Evolutionary conservation across 2,329 filamentous ascomycete species (phyloP).

Genomic region (Paraphoma sp.): DNA sequence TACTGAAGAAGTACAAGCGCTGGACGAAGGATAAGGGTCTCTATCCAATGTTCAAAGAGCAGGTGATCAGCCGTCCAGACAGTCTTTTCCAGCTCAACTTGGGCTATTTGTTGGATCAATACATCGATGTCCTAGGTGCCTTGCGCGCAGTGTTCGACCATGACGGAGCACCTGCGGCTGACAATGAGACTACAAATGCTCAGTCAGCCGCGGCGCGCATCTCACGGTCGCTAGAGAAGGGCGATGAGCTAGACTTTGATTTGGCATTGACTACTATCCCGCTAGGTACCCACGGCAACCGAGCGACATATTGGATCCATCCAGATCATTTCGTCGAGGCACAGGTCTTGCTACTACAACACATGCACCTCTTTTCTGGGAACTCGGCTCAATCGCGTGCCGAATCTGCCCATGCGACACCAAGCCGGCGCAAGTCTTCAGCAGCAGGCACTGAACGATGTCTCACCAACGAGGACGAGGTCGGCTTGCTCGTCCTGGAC

Average conservation of each 20-base stretch:
- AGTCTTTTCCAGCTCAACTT: conserved; percentile 76
- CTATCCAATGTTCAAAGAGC: conserved; percentile 69
- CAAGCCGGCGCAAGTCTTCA: conserved; percentile 34
- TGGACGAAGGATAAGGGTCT: conserved; percentile 78
- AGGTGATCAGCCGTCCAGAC: conserved; percentile 69
- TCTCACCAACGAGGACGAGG: conserved; percentile 44
- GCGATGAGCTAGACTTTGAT: conserved; percentile 57
- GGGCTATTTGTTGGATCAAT: conserved; percentile 56
- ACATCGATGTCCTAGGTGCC: conserved; percentile 54
- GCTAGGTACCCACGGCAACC: conserved; percentile 53
- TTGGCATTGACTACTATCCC: conserved; percentile 56
- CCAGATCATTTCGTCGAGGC: conserved; percentile 61
- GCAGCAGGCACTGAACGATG: conserved; percentile 28
- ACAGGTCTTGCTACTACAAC: conserved; percentile 59
- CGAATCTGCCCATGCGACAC: conserved; percentile 27
- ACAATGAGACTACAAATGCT: conserved; percentile 18
- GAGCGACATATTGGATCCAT: conserved; percentile 62
- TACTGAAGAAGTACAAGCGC: conserved; percentile 87
- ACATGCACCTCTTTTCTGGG: conserved; percentile 51
- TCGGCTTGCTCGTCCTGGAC: conserved; percentile 56
- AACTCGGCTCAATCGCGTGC: conserved; percentile 23
- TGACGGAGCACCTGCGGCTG: conserved; percentile 20
- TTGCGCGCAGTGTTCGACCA: conserved; percentile 54
- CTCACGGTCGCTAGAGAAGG: conserved; percentile 47
- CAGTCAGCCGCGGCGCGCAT: conserved; percentile 44